A percentile compares a stretch with the other conserved stretches of the same genome.
These are phyloP conservation scores for Ramalina intermedia DNA, from an alignment of 495 filamentous ascomycete species.

Conservation along the genomic window DNA sequence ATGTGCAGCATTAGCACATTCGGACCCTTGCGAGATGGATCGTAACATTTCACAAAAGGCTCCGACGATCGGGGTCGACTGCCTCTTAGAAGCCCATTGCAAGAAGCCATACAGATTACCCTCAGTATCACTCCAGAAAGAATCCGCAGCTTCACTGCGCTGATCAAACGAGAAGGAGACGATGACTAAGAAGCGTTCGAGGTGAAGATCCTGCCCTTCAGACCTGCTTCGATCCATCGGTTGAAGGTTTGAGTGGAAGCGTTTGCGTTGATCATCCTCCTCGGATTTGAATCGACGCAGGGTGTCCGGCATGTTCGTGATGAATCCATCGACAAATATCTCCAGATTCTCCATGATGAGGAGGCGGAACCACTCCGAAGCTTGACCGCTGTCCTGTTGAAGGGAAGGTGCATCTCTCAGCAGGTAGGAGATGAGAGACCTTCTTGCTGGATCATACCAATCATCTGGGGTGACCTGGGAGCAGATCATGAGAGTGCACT, in stretches of 20 bases:
- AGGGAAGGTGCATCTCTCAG: conserved; percentile 60
- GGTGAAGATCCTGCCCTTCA: conserved; percentile 49
- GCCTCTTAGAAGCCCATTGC: conserved; percentile 83
- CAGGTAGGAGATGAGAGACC: conserved; percentile 58
- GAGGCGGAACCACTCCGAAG: conserved; percentile 48
- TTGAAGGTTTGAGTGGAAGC: conserved; percentile 30
- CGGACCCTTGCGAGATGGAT: conserved; percentile 63
- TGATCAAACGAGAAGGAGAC: conserved; percentile 84
- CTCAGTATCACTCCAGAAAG: conserved; percentile 80
- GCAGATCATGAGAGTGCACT: conserved; percentile 74
- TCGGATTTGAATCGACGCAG: conserved; percentile 73
- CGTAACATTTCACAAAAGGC: conserved; percentile 93
- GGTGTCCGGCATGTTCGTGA: conserved; percentile 87
- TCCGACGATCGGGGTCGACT: conserved; percentile 82
- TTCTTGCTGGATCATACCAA: conserved; percentile 70
- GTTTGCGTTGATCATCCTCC: conserved; percentile 66
- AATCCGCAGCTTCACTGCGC: conserved; percentile 64
- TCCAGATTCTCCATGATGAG: conserved; percentile 70
- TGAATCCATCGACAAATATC: conserved; percentile 72
- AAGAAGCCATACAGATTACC: conserved; percentile 86
- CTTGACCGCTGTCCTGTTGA: conserved; percentile 42
- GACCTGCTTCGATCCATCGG: conserved; percentile 29
- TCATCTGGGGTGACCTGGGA: conserved; percentile 58
- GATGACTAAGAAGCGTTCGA: conserved; percentile 84
- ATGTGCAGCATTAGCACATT: conserved; percentile 69